A percentile compares a stretch with the other conserved stretches of the same genome.
Evolutionary conservation across 2,329 filamentous ascomycete genomes (phyloP).

Genomic region (Ascosphaera apis): DNA sequence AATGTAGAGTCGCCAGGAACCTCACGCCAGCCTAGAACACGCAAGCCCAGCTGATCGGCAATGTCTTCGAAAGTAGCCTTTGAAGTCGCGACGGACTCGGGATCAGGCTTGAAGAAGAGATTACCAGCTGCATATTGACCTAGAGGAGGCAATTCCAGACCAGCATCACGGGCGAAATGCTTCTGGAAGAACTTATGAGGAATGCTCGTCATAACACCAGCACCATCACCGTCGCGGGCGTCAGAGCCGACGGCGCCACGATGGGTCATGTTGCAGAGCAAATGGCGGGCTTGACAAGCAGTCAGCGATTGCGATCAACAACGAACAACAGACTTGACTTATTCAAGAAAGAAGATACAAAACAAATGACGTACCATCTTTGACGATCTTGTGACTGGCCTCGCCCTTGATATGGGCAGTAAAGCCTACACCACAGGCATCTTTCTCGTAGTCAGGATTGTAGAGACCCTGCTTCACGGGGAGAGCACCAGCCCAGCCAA

Average conservation of each 20-base stretch:
- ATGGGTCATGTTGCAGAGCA: constrained; percentile 99
- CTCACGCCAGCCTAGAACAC: constrained; percentile 88
- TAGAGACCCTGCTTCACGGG: constrained; percentile 98
- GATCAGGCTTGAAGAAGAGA: constrained; percentile 94
- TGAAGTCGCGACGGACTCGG: constrained; percentile 71
- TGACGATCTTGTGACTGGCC: constrained; percentile 93
- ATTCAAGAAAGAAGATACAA: constrained; percentile 6
- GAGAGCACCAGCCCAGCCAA: constrained; percentile 87
- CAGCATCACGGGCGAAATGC: constrained; percentile 84
- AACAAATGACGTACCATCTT: constrained; percentile 92
- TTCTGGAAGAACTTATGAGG: constrained; percentile 97
- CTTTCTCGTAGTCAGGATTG: constrained; percentile 86
- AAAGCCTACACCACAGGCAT: constrained; percentile 98
- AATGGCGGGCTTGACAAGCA: constrained; percentile 48
- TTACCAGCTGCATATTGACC: constrained; percentile 96
- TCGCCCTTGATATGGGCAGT: constrained; percentile 97
- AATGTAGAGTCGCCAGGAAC: constrained; percentile 84
- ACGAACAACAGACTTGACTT: neutral
- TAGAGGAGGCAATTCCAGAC: constrained; percentile 61
- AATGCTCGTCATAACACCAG: constrained; percentile 98
- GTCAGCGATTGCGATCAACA: no score
- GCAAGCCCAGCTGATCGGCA: constrained; percentile 65
- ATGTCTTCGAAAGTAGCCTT: constrained; percentile 86
- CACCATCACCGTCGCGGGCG: constrained; percentile 91
- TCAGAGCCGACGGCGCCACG: constrained; percentile 94